Conservation (phyloP, 2,329 filamentous ascomycete species). For the Diplocarpon rosae region DNA sequence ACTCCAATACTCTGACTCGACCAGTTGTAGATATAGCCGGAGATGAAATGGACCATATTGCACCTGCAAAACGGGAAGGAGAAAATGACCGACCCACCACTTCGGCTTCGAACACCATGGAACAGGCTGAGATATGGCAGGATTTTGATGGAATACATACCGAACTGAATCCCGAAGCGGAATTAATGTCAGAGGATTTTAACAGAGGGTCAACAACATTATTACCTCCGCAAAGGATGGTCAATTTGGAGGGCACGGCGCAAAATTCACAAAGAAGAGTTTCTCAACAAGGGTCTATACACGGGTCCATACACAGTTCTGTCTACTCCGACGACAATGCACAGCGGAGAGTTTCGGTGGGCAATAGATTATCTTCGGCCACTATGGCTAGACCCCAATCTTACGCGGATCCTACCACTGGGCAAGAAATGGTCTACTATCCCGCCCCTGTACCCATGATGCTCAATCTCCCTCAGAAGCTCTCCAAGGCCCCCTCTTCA, state of each 20-base stretch:
- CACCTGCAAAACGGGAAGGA: constrained; percentile 3
- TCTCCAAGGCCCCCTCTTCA: constrained; percentile 62
- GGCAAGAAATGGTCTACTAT: constrained; percentile 84
- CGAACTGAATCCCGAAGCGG: constrained; percentile 10
- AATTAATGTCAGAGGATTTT: not conserved
- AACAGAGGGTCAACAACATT: constrained; percentile 1
- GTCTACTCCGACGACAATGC: constrained; percentile 2
- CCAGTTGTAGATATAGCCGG: constrained; percentile 15
- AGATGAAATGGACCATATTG: constrained; percentile 5
- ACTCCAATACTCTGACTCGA: constrained; percentile 17
- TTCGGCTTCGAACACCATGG: constrained; percentile 38
- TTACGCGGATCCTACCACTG: constrained; percentile 52
- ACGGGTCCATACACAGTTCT: constrained; percentile 3
- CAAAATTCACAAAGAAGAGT: not conserved
- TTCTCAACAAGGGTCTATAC: not conserved
- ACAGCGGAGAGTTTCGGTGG: constrained; percentile 8
- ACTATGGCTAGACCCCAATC: constrained; percentile 37
- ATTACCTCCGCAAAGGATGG: not conserved
- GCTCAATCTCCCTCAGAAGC: constrained; percentile 80
- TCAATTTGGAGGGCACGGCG: not conserved
- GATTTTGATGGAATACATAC: constrained; percentile 78
- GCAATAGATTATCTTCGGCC: constrained; percentile 20
- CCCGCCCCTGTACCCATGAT: constrained; percentile 89
- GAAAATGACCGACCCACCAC: constrained; percentile 19
- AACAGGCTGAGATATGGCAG: constrained; percentile 58